phyloP scores from a whole-genome alignment of 192 early-diverging fungal genomes.

The Entomortierella chlamydospora region DNA sequence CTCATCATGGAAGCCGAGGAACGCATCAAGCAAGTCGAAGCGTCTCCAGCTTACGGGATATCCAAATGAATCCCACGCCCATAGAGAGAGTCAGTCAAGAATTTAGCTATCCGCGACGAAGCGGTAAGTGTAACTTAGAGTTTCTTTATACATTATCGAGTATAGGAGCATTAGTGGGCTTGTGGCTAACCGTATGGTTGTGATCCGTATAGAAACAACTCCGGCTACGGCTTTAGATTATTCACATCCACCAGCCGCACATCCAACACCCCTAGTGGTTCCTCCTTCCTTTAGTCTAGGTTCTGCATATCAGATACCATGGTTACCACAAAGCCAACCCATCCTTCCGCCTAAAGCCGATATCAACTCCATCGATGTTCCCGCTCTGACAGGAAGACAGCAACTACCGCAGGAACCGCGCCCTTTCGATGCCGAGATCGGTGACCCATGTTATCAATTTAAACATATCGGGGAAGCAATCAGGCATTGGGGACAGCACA shows the following conservation, averaged over 20 bases:
- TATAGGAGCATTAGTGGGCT: not conserved
- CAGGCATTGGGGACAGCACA: conserved; percentile 66
- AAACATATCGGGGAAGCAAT: conserved; percentile 71
- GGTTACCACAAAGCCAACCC: conserved; percentile 42
- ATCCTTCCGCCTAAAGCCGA: conserved; percentile 36
- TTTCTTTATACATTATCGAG: not conserved
- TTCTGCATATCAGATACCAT: conserved; percentile 41
- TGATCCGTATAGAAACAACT: not conserved
- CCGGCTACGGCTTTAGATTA: not conserved
- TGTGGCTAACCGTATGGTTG: not conserved
- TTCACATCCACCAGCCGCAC: not conserved
- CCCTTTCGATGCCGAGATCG: conserved; percentile 17
- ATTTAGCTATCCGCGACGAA: conserved; percentile 1
- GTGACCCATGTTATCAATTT: conserved; percentile 60
- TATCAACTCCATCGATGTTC: conserved; percentile 48
- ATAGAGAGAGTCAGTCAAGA: conserved; percentile 24
- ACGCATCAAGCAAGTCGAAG: conserved; percentile 32
- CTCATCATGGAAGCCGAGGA: conserved; percentile 4
- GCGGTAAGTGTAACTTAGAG: conserved; percentile 12
- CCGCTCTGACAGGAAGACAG: conserved; percentile 57
- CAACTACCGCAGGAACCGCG: conserved; percentile 54
- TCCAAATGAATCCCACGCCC: conserved; percentile 2
- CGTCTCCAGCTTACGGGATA: conserved; percentile 33
- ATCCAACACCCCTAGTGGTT: not conserved
- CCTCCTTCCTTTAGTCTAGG: conserved; percentile 20